Conservation (phyloP, 75 land plant genomes). For the Ceratopteris richardii region DNA sequence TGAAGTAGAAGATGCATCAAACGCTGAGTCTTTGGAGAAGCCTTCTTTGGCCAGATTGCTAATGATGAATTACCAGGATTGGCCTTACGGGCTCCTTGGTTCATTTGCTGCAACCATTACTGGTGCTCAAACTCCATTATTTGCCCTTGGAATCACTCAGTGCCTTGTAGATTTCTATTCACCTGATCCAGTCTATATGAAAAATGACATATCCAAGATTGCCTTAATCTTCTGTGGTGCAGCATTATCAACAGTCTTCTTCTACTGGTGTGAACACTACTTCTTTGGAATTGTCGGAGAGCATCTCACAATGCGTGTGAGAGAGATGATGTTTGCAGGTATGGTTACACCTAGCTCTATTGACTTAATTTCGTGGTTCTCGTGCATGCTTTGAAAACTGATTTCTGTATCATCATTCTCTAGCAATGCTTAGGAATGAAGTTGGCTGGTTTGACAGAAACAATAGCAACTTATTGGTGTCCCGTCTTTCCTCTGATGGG, state of each 20-base stretch:
- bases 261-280: constrained; percentile 54
- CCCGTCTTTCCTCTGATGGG: constrained; percentile 82
- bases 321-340: constrained; percentile 88
- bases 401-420: constrained; percentile 2
- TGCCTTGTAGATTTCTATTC: constrained; percentile 71
- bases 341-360: constrained; percentile 4
- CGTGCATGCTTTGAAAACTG: neutral
- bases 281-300: constrained; percentile 89
- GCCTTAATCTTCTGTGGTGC: constrained; percentile 63
- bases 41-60: constrained; percentile 53
- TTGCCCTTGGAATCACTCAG: constrained; percentile 88
- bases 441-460: constrained; percentile 80
- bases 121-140: constrained; percentile 82
- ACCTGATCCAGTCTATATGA: constrained; percentile 53
- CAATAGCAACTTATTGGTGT: constrained; percentile 60
- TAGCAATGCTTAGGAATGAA: constrained; percentile 85
- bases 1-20: constrained; percentile 13
- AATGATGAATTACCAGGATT: constrained; percentile 71
- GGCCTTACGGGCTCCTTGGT: constrained; percentile 60
- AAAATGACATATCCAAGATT: constrained; percentile 62
- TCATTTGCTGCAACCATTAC: constrained; percentile 52
- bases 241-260: constrained; percentile 49
- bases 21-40: neutral
- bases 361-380: too few relatives aligned
- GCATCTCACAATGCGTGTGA: constrained; percentile 81